Base-by-base conservation (phyloP, 2,329 filamentous ascomycete genomes). In the Cryphonectria nitschkei region DNA sequence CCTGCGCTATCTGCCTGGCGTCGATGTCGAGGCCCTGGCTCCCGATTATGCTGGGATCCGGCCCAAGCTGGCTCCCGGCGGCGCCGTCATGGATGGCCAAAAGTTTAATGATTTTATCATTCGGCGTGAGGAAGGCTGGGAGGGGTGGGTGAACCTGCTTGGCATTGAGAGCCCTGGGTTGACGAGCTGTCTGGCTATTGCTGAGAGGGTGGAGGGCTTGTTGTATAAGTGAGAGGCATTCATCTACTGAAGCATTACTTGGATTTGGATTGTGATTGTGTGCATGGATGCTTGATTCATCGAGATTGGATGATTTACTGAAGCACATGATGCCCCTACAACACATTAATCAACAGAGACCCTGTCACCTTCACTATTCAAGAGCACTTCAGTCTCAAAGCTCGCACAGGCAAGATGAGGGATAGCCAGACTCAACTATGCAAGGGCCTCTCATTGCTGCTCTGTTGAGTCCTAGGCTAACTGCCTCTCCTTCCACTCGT, bases 91-190 rank as follows among this genome's bases (percentile, higher is more conserved):
- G 19, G 89, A 85, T 37, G 88, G 87, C 29, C 87, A 88, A 73
- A 90, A 88, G 43, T 97, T 97, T 77, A 86, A 92, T 73, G 96
- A 99, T 79, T 98, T 99, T 78, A 85, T 93, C 22, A 91, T 99
- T 62, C 81, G 86, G 72, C 88, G 87, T 75, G 95, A 97, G 80
- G 87, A 93, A 1, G 94, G 92, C 0, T 94, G 88, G 76, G 82
- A 87, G 1, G 95, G 93, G 1, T 98, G 95, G 87, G 87, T 98
- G 11, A 98, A 98, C 83, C 79, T 98, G 75, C 78, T 98, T 75
- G 95, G 94, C 0, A 98, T 98, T 75, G 95, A 98, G 84, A 97
- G 93, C 80, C 95, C 95, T 0, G 95, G 95, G 5, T 82, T 98
- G 80, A 98, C 95, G 63, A 96, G 93, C 79, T 89, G 87, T 75